Evolutionary conservation across 345 rosid species (phyloP).

Genomic region (Boechera retrofracta): DNA sequence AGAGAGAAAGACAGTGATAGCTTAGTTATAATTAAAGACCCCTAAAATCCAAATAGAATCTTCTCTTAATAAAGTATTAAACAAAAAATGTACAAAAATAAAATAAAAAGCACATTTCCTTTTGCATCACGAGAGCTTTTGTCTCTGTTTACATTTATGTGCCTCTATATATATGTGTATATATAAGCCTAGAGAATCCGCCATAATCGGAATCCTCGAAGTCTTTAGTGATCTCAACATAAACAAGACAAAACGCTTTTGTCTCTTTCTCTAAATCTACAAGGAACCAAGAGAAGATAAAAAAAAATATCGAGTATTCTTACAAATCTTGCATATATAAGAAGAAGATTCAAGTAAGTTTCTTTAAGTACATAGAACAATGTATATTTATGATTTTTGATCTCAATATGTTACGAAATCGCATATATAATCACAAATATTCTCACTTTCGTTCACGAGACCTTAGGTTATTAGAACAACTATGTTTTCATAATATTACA

Average conservation of each 20-base stretch:
- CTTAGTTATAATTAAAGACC: constrained; percentile 45
- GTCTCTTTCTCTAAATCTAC: constrained; percentile 33
- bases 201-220: constrained; percentile 27
- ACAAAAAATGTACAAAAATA: background rate
- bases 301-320: background rate
- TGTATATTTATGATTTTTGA: constrained; percentile 5
- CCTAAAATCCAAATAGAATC: constrained; percentile 43
- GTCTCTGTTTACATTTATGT: constrained; percentile 41
- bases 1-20: constrained; percentile 48
- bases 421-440: background rate
- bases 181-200: constrained; percentile 43
- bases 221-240: constrained; percentile 35
- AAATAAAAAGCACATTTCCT: constrained; percentile 35
- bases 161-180: constrained; percentile 37
- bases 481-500: background rate
- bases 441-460: constrained; percentile 3
- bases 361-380: constrained; percentile 6
- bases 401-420: background rate
- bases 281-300: constrained; percentile 22
- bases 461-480: background rate
- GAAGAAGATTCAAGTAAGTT: constrained; percentile 44
- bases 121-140: constrained; percentile 44
- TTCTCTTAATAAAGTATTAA: constrained; percentile 25
- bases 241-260: constrained; percentile 44
- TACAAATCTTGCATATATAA: constrained; percentile 15